Conservation (phyloP, 441 rosid genomes). For the Gossypium trilobum region DNA sequence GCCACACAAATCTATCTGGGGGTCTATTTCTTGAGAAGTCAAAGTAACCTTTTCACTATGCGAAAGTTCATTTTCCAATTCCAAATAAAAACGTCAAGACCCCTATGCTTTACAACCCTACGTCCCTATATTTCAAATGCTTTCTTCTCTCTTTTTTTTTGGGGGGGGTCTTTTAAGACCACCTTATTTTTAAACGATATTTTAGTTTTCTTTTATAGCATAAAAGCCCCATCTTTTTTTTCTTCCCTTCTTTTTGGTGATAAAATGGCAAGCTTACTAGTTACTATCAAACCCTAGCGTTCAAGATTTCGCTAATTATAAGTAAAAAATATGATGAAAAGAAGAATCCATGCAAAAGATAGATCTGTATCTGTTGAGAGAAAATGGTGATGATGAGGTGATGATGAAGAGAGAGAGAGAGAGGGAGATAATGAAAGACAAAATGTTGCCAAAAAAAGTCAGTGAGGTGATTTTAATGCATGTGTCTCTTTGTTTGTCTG, state of each 20-base stretch:
- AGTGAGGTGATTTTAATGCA: slow-evolving; percentile 34
- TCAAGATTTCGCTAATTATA: background rate
- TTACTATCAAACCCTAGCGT: background rate
- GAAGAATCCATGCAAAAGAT: slow-evolving; percentile 26
- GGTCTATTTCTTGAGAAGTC: slow-evolving; percentile 1
- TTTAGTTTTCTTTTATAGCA: background rate
- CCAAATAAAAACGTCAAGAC: background rate
- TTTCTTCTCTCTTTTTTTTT: background rate
- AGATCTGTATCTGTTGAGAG: slow-evolving; percentile 14
- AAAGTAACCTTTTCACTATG: slow-evolving; percentile 3
- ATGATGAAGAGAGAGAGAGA: slow-evolving; percentile 39
- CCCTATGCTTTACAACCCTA: background rate
- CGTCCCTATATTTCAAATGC: slow-evolving; percentile 11
- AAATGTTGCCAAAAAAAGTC: slow-evolving; percentile 25
- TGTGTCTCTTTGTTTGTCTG: slow-evolving; percentile 40
- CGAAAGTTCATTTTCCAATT: background rate
- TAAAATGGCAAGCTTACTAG: background rate
- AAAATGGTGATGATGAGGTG: slow-evolving; percentile 2
- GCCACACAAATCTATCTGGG: background rate
- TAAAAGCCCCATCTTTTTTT: background rate
- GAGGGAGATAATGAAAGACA: background rate
- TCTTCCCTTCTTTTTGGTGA: background rate
- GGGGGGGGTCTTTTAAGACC: background rate
- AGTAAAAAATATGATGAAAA: slow-evolving; percentile 28
- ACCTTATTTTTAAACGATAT: background rate